These are phyloP conservation scores for Hapsidospora chrysogenum DNA, from an alignment of 495 filamentous ascomycete species.

Conservation along the genomic window DNA sequence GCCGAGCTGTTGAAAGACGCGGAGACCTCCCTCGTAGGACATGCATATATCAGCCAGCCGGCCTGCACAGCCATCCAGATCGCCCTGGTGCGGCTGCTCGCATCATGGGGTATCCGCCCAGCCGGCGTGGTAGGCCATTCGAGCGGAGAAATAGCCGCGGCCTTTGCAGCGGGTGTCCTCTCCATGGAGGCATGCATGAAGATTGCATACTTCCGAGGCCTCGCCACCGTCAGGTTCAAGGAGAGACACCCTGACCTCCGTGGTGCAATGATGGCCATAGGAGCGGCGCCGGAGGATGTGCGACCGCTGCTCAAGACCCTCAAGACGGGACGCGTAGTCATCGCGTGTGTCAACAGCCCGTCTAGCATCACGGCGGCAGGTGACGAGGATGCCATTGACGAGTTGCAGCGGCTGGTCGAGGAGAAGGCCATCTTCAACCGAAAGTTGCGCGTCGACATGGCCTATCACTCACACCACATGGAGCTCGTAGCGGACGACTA, in stretches of 20 bases:
- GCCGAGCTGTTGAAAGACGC: slow-evolving; percentile 5
- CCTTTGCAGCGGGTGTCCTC: slow-evolving; percentile 20
- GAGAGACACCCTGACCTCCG: slow-evolving; percentile 7
- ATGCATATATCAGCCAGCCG: slow-evolving; percentile 17
- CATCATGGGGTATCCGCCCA: slow-evolving; percentile 26
- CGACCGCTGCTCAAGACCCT: slow-evolving; percentile 5
- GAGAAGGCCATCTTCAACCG: slow-evolving; percentile 11
- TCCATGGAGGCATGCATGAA: slow-evolving; percentile 26
- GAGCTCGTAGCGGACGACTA: slow-evolving; percentile 12
- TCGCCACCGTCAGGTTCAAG: slow-evolving; percentile 8
- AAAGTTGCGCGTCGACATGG: slow-evolving; percentile 24
- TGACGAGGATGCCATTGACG: slow-evolving; percentile 13
- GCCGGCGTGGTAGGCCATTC: slow-evolving; percentile 35
- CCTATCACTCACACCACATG: slow-evolving; percentile 43
- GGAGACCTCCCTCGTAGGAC: slow-evolving; percentile 3
- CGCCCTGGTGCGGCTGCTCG: slow-evolving; percentile 26
- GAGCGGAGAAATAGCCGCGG: slow-evolving; percentile 38
- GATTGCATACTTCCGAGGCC: slow-evolving; percentile 23
- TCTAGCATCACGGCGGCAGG: slow-evolving; percentile 21
- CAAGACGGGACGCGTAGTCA: slow-evolving; percentile 6
- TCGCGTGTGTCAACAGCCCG: slow-evolving; percentile 28
- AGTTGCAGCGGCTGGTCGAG: slow-evolving; percentile 8
- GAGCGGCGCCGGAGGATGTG: slow-evolving; percentile 7
- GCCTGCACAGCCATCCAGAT: slow-evolving; percentile 24
- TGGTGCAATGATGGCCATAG: slow-evolving; percentile 26